A percentile compares a stretch with the other conserved stretches of the same genome.
These are phyloP conservation scores for Capsicum pubescens DNA, from an alignment of 257 asterid species.

Conservation along the genomic window DNA sequence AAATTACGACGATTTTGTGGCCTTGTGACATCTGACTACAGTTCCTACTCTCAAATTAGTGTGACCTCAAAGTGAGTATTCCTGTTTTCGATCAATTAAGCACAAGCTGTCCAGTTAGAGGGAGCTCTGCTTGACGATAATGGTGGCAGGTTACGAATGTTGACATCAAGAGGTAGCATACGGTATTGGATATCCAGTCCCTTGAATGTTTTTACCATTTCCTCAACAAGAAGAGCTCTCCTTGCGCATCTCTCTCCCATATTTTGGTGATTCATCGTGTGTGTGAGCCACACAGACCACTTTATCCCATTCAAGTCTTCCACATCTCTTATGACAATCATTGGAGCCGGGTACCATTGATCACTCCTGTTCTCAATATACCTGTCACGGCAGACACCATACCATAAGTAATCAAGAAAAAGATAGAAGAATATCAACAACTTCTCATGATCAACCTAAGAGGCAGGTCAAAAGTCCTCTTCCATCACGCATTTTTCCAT, in stretches of 20 bases:
- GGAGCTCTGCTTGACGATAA: constrained; percentile 60
- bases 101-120: constrained; percentile 63
- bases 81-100: constrained; percentile 17
- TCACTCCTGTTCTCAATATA: constrained; percentile 66
- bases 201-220: constrained; percentile 69
- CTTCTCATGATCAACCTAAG: neutral
- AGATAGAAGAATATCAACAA: neutral
- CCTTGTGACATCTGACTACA: neutral
- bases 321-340: constrained; percentile 76
- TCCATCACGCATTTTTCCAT: neutral
- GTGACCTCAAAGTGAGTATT: neutral
- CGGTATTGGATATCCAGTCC: constrained; percentile 87
- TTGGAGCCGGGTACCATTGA: constrained; percentile 78
- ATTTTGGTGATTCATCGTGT: constrained; percentile 80
- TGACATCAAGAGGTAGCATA: constrained; percentile 72
- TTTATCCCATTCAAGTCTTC: constrained; percentile 85
- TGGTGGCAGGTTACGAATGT: constrained; percentile 72
- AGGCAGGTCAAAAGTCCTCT: neutral
- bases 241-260: constrained; percentile 90
- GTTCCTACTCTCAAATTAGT: neutral
- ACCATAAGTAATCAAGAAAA: neutral
- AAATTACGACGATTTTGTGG: neutral
- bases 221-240: constrained; percentile 73
- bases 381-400: constrained; percentile 45
- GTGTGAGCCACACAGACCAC: constrained; percentile 78